Evolutionary conservation across 345 rosid genomes (phyloP).

Genomic region (Linum lewisii): DNA sequence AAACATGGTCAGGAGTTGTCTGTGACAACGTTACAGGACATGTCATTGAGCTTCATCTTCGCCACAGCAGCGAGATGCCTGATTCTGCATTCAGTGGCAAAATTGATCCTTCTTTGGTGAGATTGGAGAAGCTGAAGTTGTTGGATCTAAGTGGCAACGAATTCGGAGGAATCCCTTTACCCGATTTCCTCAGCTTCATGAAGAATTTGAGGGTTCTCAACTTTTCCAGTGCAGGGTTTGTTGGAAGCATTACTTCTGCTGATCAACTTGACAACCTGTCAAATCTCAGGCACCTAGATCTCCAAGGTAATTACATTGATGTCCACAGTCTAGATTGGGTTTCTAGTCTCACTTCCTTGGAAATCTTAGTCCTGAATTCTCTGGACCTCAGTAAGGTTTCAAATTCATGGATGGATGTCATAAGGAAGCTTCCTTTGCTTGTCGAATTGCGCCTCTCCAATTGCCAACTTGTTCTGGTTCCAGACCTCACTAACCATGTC

Average conservation of each 20-base stretch:
- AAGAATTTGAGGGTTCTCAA: conserved; percentile 18
- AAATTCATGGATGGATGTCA: background rate
- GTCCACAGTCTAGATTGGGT: background rate
- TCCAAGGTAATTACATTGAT: background rate
- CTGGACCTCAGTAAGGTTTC: background rate
- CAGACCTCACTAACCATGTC: background rate
- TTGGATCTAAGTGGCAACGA: conserved; percentile 23
- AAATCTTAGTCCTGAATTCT: background rate
- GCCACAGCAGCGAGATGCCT: background rate
- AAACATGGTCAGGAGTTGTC: conserved; percentile 16
- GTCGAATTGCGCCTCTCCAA: background rate
- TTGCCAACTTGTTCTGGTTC: background rate
- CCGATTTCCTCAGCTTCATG: conserved; percentile 20
- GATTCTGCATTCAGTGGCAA: conserved; percentile 13
- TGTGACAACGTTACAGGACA: conserved; percentile 17
- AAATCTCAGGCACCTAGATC: background rate
- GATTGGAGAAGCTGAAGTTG: conserved; percentile 9
- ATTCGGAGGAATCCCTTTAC: conserved; percentile 17
- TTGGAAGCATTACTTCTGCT: conserved; percentile 14
- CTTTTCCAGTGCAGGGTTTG: conserved; percentile 19
- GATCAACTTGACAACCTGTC: conserved; percentile 17
- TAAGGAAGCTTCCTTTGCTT: background rate
- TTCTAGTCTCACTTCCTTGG: background rate
- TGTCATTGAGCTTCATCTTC: conserved; percentile 15
- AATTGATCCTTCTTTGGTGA: conserved; percentile 19